phyloP scores from a whole-genome alignment of 345 rosid genomes.

The Moricandia arvensis region DNA sequence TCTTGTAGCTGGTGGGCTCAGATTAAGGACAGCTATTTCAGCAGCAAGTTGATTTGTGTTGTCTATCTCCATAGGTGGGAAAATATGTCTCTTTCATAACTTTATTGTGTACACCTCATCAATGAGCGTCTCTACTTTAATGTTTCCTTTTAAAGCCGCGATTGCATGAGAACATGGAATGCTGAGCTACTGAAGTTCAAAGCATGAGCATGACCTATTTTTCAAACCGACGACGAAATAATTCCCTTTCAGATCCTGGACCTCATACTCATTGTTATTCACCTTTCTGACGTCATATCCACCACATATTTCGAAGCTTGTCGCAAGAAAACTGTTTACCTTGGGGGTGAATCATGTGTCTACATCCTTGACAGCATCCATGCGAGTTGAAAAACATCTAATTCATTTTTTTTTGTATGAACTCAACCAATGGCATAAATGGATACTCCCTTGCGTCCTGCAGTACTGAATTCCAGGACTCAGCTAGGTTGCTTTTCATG shows the following conservation, averaged over 20 bases:
- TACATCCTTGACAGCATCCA: neutral
- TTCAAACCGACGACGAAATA: neutral
- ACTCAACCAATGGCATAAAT: neutral
- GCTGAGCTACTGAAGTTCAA: no score
- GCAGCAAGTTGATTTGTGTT: no score
- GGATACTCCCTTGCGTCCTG: neutral
- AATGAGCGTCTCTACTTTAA: no score
- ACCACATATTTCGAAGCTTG: neutral
- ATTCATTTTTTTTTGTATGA: neutral
- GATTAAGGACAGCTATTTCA: no score
- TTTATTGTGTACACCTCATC: no score
- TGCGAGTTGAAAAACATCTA: neutral
- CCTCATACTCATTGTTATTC: neutral
- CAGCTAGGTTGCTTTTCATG: neutral
- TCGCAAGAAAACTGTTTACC: neutral
- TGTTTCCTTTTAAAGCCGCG: no score
- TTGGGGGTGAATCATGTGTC: neutral
- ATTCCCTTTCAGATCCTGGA: neutral
- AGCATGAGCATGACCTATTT: neutral
- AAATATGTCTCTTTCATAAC: no score
- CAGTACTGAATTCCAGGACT: neutral
- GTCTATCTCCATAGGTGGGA: no score
- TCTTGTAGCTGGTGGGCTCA: no score
- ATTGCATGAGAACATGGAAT: no score
- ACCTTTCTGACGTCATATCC: neutral